Conservation (phyloP, 129 eudicot genomes). For the Dittrichia graveolens region DNA sequence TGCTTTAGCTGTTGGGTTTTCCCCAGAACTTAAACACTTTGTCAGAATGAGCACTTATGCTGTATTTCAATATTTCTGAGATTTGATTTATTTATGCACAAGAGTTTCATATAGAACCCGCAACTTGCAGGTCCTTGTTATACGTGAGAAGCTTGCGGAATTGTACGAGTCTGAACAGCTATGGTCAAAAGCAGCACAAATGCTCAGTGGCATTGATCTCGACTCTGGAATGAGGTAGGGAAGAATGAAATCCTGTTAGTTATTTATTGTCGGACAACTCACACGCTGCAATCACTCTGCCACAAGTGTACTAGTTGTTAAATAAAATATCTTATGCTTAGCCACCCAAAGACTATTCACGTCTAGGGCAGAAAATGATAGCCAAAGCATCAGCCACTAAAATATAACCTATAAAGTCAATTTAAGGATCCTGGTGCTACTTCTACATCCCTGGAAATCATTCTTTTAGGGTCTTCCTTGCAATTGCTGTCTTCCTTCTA, state of each 20-base stretch:
- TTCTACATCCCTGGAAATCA: slow-evolving; percentile 2
- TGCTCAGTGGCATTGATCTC: slow-evolving; percentile 98
- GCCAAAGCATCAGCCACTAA: slow-evolving; percentile 7
- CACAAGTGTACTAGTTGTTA: not conserved
- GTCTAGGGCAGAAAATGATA: not conserved
- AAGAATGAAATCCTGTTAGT: slow-evolving; percentile 3
- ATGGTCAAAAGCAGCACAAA: slow-evolving; percentile 97
- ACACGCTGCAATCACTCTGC: slow-evolving; percentile 3
- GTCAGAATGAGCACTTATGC: slow-evolving; percentile 4
- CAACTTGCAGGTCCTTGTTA: slow-evolving; percentile 68
- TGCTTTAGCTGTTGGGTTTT: not conserved
- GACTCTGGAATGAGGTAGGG: slow-evolving; percentile 95
- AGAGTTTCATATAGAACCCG: slow-evolving; percentile 16
- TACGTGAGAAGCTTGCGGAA: slow-evolving; percentile 94
- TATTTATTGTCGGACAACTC: slow-evolving; percentile 15
- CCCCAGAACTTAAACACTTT: not conserved
- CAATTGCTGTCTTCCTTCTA: not conserved
- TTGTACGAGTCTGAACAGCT: slow-evolving; percentile 87
- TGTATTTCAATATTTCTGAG: slow-evolving; percentile 6
- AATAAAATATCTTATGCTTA: slow-evolving; percentile 1
- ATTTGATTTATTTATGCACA: slow-evolving; percentile 3
- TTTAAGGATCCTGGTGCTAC: not conserved
- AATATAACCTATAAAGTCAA: not conserved
- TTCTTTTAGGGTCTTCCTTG: slow-evolving; percentile 2
- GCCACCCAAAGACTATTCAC: slow-evolving; percentile 17